Conservation (phyloP, 1,284 basidiomycete species). For the Exobasidium rhododendri region DNA sequence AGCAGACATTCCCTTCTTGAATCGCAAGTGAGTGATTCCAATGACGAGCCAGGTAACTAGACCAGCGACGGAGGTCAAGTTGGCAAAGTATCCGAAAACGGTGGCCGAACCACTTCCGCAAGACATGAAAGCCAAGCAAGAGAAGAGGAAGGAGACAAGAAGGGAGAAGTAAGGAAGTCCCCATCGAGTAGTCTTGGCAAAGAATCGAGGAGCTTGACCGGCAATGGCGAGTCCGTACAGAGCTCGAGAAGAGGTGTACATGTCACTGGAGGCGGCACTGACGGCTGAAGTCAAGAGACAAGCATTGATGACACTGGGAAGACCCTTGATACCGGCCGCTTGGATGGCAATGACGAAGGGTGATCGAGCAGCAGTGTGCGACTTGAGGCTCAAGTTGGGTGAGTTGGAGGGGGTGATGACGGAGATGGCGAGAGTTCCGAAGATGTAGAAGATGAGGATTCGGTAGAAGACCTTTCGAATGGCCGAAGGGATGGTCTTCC, state of each 20-base stretch:
- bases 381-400: slow-evolving; percentile 30
- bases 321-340: slow-evolving; percentile 56
- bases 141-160: slow-evolving; percentile 67
- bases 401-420: slow-evolving; percentile 42
- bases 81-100: slow-evolving; percentile 65
- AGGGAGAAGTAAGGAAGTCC: slow-evolving; percentile 76
- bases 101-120: slow-evolving; percentile 51
- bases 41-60: slow-evolving; percentile 80
- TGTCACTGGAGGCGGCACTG: slow-evolving; percentile 77
- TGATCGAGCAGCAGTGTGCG: slow-evolving; percentile 31
- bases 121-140: slow-evolving; percentile 64
- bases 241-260: slow-evolving; percentile 76
- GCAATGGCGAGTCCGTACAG: slow-evolving; percentile 69
- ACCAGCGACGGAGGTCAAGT: slow-evolving; percentile 66
- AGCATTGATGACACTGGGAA: slow-evolving; percentile 67
- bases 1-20: slow-evolving; percentile 65
- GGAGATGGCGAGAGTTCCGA: slow-evolving; percentile 57
- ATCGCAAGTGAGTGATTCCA: slow-evolving; percentile 70
- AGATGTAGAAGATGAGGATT: slow-evolving; percentile 45
- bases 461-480: slow-evolving; percentile 29
- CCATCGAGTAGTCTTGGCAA: slow-evolving; percentile 65
- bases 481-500: slow-evolving; percentile 44
- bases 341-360: slow-evolving; percentile 57
- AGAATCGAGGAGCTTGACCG: slow-evolving; percentile 72
- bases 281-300: slow-evolving; percentile 72